These are phyloP conservation scores for Globisporangium nagaii DNA, from an alignment of 352 stramenopile genomes.

Conservation along the genomic window DNA sequence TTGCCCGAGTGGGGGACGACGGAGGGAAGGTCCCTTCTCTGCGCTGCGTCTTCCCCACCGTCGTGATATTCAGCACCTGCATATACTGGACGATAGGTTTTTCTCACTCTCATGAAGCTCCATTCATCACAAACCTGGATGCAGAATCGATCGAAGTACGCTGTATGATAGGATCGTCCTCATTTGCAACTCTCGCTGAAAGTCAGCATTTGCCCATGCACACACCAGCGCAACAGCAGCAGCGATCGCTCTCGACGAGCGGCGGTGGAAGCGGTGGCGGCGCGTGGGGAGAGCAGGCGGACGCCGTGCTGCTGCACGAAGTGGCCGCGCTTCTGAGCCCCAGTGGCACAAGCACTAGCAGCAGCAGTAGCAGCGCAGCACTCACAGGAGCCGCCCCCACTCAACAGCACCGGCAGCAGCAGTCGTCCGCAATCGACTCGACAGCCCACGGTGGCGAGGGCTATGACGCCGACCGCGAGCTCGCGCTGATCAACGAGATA, in stretches of 20 bases:
- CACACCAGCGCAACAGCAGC: not conserved
- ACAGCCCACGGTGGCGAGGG: too few relatives aligned
- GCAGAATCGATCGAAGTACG: not conserved
- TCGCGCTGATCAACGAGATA: conserved; percentile 4
- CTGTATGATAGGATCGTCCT: not conserved
- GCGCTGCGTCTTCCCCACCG: too few relatives aligned
- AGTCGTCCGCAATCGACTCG: not conserved
- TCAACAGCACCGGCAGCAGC: not conserved
- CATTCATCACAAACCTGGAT: not conserved
- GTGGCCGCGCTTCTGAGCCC: conserved; percentile 5
- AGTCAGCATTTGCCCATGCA: not conserved
- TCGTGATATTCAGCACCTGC: too few relatives aligned
- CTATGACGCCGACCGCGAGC: conserved; percentile 3
- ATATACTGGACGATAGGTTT: not conserved
- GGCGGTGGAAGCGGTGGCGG: not conserved
- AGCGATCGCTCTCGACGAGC: not conserved
- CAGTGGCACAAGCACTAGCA: not conserved
- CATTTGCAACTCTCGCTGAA: not conserved
- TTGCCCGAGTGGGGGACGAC: too few relatives aligned
- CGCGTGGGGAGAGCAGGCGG: not conserved
- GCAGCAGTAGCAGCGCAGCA: not conserved
- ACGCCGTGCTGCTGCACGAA: conserved; percentile 3
- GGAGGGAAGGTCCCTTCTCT: too few relatives aligned
- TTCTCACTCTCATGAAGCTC: not conserved
- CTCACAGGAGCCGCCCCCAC: not conserved